Base-by-base conservation (phyloP, 306 rosid genomes). In the Quercus engelmannii region DNA sequence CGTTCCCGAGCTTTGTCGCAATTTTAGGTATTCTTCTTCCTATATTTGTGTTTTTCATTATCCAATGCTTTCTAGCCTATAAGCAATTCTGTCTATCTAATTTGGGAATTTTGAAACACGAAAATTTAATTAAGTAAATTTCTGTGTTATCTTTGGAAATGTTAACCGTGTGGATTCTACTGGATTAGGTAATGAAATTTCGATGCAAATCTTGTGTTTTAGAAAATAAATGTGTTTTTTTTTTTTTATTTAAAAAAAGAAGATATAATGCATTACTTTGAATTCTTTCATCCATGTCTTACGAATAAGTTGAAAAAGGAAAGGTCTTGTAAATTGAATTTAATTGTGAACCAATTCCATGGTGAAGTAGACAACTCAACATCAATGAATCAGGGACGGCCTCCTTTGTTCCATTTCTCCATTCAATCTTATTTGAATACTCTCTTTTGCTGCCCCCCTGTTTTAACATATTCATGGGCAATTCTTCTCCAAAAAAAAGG, bases 1-100 rank as follows among this genome's bases (percentile, higher is more conserved):
- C 70, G 94, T 91, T 13, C 98, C 97, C 14, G 93, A 92, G 76
- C 89, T 94, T 77, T 94, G 97, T 87, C 98, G 98, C 83, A 89
- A 91, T 83, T 94, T 94, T 80, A 94, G 98, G 98, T 95, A 76
- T 63, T 28, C 10, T 3, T 62, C n/a, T 13, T n/a, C 26, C 10
- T 2, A 1, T 62, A 19, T 7, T 13, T 62, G 17, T 63, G n/a
- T 63, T 26, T 63, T 62, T 26, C 46, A 8, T 13, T n/a, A n/a
- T 12, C 19, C 30, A 4, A 3, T 62, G 6, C 17, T 28, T 12
- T 63, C 5, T 59, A 12, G 25, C 25, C 65, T 23, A 20, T 9
- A 58, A 58, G 11, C 11, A 21, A 6, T 58, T 58, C 64, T 21
- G 64, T 3, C 43, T 49, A 10, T 0, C 54, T 30, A n/a, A 35